Conservation (phyloP, 177 flowering plant genomes). For the Vitis hybrid region DNA sequence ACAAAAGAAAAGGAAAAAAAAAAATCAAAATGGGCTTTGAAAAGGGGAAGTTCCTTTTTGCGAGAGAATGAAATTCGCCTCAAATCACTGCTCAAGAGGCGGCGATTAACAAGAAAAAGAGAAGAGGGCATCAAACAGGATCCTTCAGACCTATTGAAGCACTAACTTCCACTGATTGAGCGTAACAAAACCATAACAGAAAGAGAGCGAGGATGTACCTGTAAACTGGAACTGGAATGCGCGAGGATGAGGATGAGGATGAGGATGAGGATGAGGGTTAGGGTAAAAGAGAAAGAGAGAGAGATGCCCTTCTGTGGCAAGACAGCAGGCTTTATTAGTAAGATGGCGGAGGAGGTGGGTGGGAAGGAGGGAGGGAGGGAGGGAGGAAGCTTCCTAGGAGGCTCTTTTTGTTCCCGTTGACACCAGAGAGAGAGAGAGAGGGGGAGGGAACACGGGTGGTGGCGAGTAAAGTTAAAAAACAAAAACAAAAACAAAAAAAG, state of each 20-base stretch:
- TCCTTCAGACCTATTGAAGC: too few species aligned
- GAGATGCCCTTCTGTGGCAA: not conserved
- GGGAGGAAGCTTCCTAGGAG: not conserved
- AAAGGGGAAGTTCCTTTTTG: not conserved
- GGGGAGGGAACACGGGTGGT: constrained; percentile 15
- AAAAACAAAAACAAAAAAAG: constrained; percentile 8
- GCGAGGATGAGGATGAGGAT: not conserved
- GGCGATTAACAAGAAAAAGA: not conserved
- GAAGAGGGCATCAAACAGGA: not conserved
- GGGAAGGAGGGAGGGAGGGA: constrained; percentile 9
- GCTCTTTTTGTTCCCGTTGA: constrained; percentile 27
- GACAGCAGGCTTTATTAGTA: not conserved
- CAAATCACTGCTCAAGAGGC: too few species aligned
- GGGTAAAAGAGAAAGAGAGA: not conserved
- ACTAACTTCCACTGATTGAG: too few species aligned
- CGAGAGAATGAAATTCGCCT: too few species aligned
- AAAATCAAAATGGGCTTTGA: not conserved
- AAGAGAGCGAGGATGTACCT: not conserved
- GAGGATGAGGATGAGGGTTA: not conserved
- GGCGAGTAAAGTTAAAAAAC: constrained; percentile 15
- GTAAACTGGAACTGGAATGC: not conserved
- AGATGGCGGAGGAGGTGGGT: not conserved
- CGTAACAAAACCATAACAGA: not conserved
- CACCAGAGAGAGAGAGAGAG: constrained; percentile 2
- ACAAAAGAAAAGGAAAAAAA: not conserved